These are phyloP conservation scores for Petunia secreta DNA, from an alignment of 257 asterid species.

Conservation along the genomic window DNA sequence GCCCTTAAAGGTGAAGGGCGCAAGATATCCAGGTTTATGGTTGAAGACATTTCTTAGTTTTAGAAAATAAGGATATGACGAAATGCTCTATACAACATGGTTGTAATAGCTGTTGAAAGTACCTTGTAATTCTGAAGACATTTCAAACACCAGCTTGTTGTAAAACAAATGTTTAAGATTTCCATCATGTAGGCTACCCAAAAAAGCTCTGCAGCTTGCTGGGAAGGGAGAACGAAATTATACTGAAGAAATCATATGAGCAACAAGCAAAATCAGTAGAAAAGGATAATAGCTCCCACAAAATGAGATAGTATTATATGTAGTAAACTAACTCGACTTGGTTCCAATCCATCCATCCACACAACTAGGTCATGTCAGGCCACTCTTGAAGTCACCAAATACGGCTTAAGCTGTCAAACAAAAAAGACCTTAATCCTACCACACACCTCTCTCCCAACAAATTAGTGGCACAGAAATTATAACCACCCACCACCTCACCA, in stretches of 20 bases:
- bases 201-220: too few species aligned
- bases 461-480: background rate
- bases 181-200: background rate
- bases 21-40: background rate
- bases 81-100: background rate
- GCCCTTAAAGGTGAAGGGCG: too few species aligned
- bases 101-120: background rate
- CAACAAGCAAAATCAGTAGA: background rate
- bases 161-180: background rate
- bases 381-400: conserved; percentile 1
- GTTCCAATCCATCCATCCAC: background rate
- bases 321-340: background rate
- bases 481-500: background rate
- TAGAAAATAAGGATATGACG: background rate
- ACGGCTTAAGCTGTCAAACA: background rate
- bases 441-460: background rate
- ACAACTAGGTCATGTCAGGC: background rate
- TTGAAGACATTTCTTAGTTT: background rate
- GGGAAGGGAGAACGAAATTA: background rate
- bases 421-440: background rate
- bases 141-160: background rate
- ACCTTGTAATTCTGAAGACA: background rate
- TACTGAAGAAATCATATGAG: background rate
- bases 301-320: too few species aligned
- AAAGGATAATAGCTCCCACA: background rate